phyloP scores from a whole-genome alignment of 2,329 filamentous ascomycete species.

The Cordyceps cicadae region DNA sequence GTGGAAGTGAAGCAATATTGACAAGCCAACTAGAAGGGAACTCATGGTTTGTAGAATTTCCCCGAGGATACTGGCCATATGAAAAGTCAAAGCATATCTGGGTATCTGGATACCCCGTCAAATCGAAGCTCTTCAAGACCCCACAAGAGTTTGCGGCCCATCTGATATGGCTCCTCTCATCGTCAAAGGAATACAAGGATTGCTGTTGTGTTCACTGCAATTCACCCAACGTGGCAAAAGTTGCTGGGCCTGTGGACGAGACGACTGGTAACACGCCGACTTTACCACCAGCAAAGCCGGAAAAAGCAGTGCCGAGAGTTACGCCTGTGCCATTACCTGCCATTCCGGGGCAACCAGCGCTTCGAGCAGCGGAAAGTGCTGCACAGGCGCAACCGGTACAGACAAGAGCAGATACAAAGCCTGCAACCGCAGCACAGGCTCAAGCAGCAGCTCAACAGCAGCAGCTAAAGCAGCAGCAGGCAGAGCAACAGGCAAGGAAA shows the following conservation, averaged over 20 bases:
- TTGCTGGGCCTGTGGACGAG: constrained; percentile 20
- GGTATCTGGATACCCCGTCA: constrained; percentile 41
- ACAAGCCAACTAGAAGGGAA: constrained; percentile 29
- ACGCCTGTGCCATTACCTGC: constrained; percentile 30
- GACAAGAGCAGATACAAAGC: constrained; percentile 10
- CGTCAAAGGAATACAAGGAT: constrained; percentile 38
- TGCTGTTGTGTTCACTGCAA: constrained; percentile 46
- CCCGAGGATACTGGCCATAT: constrained; percentile 38
- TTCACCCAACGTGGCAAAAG: constrained; percentile 21
- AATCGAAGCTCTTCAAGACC: constrained; percentile 41
- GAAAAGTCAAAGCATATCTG: constrained; percentile 41
- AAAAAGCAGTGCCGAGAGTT: constrained; percentile 22
- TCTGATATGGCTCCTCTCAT: constrained; percentile 42
- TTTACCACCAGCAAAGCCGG: constrained; percentile 11
- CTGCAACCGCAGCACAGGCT: not conserved
- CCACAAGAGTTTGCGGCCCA: constrained; percentile 47
- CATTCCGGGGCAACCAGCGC: constrained; percentile 23
- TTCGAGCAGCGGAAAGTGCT: constrained; percentile 11
- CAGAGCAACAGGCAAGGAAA: constrained; percentile 16
- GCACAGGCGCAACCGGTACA: constrained; percentile 23
- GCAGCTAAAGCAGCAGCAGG: constrained; percentile 13
- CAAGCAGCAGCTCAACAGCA: constrained; percentile 3
- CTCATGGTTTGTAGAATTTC: constrained; percentile 37
- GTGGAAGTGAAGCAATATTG: not conserved
- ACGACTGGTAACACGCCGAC: constrained; percentile 16